Percentiles rank a stretch among this genome's conserved stretches.
Conservation (phyloP, 768 basidiomycete genomes). For the Hygrocybe punicea region DNA sequence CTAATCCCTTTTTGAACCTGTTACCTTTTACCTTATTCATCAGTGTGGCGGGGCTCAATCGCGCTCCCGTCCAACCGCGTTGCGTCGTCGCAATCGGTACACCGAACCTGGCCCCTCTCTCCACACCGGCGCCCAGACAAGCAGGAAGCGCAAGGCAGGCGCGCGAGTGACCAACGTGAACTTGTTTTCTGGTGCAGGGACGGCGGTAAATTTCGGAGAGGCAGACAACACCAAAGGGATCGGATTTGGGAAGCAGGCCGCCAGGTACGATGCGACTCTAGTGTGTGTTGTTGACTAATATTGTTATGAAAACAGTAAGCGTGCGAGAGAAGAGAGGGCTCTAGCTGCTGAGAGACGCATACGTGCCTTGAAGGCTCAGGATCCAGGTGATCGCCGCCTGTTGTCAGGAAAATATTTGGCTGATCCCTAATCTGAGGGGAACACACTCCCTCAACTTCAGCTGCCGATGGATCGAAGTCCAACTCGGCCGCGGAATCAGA, state of each 20-base stretch:
- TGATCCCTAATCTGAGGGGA: neutral
- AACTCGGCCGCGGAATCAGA: conserved; percentile 28
- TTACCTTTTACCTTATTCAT: neutral
- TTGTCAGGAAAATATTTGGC: neutral
- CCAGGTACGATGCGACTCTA: conserved; percentile 43
- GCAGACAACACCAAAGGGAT: conserved; percentile 43
- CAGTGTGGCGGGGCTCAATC: conserved; percentile 81
- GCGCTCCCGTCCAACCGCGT: conserved; percentile 48
- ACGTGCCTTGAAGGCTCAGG: conserved; percentile 39
- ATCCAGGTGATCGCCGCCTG: conserved; percentile 23
- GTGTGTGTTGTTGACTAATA: neutral
- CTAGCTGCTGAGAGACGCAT: conserved; percentile 67
- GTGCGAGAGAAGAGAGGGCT: conserved; percentile 76
- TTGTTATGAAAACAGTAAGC: conserved; percentile 48
- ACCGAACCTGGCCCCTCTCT: conserved; percentile 47
- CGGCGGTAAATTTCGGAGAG: conserved; percentile 43
- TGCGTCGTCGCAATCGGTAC: conserved; percentile 39
- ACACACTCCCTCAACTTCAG: neutral
- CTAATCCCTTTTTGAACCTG: neutral
- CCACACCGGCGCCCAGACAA: conserved; percentile 58
- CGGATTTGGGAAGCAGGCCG: conserved; percentile 70
- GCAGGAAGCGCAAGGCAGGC: conserved; percentile 70
- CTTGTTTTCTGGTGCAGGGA: conserved; percentile 59
- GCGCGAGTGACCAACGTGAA: conserved; percentile 58
- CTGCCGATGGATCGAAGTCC: conserved; percentile 1